Base-by-base conservation (phyloP, 2,329 filamentous ascomycete species). In the Cercospora sp. region DNA sequence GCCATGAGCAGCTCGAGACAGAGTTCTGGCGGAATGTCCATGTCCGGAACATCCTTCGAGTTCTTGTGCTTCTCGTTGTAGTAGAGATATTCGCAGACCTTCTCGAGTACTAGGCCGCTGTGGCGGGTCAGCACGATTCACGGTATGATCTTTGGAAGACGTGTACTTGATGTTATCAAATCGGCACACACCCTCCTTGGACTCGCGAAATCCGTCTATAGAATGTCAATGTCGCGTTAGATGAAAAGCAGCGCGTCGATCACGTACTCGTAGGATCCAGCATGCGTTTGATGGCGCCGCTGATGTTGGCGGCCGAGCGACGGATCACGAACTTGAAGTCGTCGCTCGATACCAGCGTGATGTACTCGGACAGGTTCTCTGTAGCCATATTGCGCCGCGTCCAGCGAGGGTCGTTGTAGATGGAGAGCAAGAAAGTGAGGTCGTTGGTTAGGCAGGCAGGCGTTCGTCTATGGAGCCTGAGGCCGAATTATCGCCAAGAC, bases 21-120 rank as follows among this genome's bases (percentile, higher is more conserved):
- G 60, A 94, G 82, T 80, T 94, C 91, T 31, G 91, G 87, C 12
- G 91, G 91, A 67, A 94, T 90, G 16, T 93, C 90, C 88, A 93
- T 90, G 75, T 94, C 91, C 4, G 90, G 88, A 20, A 93, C 90
- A 74, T 93, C 89, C 73, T 90, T 88, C 72, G 84, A 84, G 72
- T 92, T 86, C 62, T 86, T 85, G 79, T 92, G 86, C 75, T 89
- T 90, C 80, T 93, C 89, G 83, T 91, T 91, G 82, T 93, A 94
- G 77, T 93, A 91, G 70, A 93, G 89, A 80, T 94, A 94, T 80
- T 94, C 90, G 78, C 89, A 91, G 33, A 94, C 89, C 77, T 92
- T 93, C 78, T 94, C 91, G 2, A 94, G 87, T 5, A 93, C 87
- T 63, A 90, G 82, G 71, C 88, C 90, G 79, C 90, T 93, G 78